Evolutionary conservation across 2,329 filamentous ascomycete species (phyloP), one percentile per base, ranked within the genome.

Genomic region (Fusarium incarnatum): DNA sequence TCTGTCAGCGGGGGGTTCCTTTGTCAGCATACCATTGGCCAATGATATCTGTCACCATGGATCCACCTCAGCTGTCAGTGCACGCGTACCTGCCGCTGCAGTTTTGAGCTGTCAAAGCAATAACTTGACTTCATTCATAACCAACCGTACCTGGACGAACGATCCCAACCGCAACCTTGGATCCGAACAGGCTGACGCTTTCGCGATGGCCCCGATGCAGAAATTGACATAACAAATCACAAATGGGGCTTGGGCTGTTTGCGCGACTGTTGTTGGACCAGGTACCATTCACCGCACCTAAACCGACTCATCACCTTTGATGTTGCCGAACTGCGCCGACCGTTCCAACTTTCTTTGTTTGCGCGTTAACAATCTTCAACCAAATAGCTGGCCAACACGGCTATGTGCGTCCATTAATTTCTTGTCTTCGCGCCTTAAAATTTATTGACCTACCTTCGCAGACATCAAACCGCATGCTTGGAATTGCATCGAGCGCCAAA

Each of bases 381-480:
- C 37, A 66, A 30, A 49, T 56, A 55, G 25, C 37, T 28, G 59
- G 61, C 58, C 64, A 64, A 47, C 28, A 60, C 63, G 45, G 64
- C 56, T 40, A 68, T 57, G 73, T 73, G 50, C 57, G 52, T 46
- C 15, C 30, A 32, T 48, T 23, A 10, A n/a, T n/a, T 32, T 22
- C 23, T 41, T n/a, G n/a, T 40, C 18, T 30, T 27, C 1, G 30
- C 8, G 12, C 13, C 23, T 11, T 7, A n/a, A 23, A 12, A 7
- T 25, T 23, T 27, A 15, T 40, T 67, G 45, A 68, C 49, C 54
- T 46, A 34, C n/a, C 22, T 4, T n/a, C 18, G 18, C 18, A 73
- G 71, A 37, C 52, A n/a, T 49, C 61, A 47, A 62, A 62, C 47
- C 67, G 60, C 48, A 77, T 78, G 77, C 73, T 67, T 48, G 67